These are phyloP conservation scores for Capillidium heterosporum DNA, from an alignment of 371 early-diverging fungal species.

Conservation along the genomic window DNA sequence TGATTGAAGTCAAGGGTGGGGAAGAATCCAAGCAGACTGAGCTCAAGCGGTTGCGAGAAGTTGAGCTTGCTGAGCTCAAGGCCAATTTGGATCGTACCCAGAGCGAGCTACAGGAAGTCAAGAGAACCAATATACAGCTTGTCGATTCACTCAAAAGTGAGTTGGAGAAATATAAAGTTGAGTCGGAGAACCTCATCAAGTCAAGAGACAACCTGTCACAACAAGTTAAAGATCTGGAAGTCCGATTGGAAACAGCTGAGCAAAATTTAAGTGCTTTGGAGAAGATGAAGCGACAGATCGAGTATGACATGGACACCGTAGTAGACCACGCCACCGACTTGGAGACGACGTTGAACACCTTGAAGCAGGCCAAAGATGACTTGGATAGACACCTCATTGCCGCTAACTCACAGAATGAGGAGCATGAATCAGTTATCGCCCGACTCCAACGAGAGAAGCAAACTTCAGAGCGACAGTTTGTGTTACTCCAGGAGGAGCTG, in stretches of 20 bases:
- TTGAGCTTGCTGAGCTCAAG: constrained; percentile 44
- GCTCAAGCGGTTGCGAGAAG: constrained; percentile 49
- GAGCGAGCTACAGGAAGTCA: constrained; percentile 38
- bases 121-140: constrained; percentile 20
- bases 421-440: constrained; percentile 20
- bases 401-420: constrained; percentile 28
- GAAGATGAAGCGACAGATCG: constrained; percentile 29
- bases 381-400: constrained; percentile 27
- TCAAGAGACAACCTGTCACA: constrained; percentile 25
- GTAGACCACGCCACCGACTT: constrained; percentile 20
- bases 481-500: constrained; percentile 28
- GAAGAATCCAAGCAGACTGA: constrained; percentile 51
- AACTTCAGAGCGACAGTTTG: constrained; percentile 25
- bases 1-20: constrained; percentile 56
- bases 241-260: constrained; percentile 18
- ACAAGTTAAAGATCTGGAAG: constrained; percentile 27
- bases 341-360: constrained; percentile 21
- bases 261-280: constrained; percentile 20
- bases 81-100: constrained; percentile 30
- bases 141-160: constrained; percentile 36
- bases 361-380: constrained; percentile 24
- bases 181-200: constrained; percentile 29
- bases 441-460: constrained; percentile 38
- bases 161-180: constrained; percentile 34
- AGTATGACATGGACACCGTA: constrained; percentile 22